Evolutionary conservation across 805 yeast species (phyloP), one percentile per base, ranked within the genome.

Genomic region (Starmerella potacharoeniae): DNA sequence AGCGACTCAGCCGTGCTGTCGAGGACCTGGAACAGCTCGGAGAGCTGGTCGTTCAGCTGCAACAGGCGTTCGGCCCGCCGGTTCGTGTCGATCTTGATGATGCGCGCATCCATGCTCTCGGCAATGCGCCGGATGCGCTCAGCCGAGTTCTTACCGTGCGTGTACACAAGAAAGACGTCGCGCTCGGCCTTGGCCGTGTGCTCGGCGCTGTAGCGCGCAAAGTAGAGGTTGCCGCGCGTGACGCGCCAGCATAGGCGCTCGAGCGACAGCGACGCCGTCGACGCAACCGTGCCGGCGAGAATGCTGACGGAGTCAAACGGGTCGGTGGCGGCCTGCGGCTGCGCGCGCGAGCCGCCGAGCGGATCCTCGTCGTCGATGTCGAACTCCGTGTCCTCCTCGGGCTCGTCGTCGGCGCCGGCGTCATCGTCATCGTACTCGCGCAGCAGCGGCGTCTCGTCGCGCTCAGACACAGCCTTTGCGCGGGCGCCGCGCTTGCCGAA

Each of bases 171-270:
- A 66, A 93, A 90, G 47, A 89, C 84, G 66, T 85, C 88, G 66
- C 88, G 89, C 58, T 78, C 82, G 10, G 83, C 79, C 46, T 70
- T 73, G 30, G 76, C 75, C 43, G 81, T 77, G 62, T 83, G 84
- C 2, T 79, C 78, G 53, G 89, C 78, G 59, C 87, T 90, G 50
- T 78, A 77, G 60, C 84, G 78, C 61, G 83, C 82, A 69, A 90
- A 81, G 66, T 78, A 86, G 60, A 93, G 73, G 68, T 93, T 93
- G 66, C 98, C 98, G 69, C 98, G 81, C 57, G 93, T 76, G 10
- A 86, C 81, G 71, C 99, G 80, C 95, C 96, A 93, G 49, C 93
- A 73, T 55, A 93, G 87, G 61, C 82, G 84, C 67, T 90, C 91
- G 57, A 93, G 73, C 1, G 83, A 74, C 16, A 75, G 79, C 36